Evolutionary conservation across 1,139 yeast species (phyloP).

Genomic region (Debaryomyces fabryi): DNA sequence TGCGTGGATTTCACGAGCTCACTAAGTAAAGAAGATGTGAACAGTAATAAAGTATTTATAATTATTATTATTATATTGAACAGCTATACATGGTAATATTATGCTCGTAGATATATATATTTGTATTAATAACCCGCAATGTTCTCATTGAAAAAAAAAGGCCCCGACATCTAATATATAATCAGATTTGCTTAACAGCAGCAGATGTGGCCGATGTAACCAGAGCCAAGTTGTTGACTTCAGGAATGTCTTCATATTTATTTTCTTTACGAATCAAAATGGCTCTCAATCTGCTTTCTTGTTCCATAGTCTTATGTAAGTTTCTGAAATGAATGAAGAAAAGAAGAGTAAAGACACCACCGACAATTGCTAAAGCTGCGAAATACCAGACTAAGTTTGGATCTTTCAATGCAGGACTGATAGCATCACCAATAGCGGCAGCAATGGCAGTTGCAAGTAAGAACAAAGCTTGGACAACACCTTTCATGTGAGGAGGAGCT

Average conservation of each 20-base stretch:
- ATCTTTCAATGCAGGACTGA: conserved; percentile 55
- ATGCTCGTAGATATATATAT: background rate
- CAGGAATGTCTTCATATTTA: conserved; percentile 5
- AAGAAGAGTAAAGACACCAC: conserved; percentile 41
- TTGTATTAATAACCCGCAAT: background rate
- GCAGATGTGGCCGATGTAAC: conserved; percentile 27
- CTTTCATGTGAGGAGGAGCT: conserved; percentile 68
- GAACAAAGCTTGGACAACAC: conserved; percentile 68
- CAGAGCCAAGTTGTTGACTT: conserved; percentile 21
- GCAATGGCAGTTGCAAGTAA: conserved; percentile 61
- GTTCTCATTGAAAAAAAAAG: background rate
- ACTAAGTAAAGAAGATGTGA: background rate
- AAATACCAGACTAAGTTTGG: conserved; percentile 61
- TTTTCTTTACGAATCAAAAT: conserved; percentile 4
- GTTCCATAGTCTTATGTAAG: conserved; percentile 54
- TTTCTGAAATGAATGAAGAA: conserved; percentile 54
- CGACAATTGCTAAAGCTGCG: conserved; percentile 52
- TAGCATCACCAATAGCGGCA: conserved; percentile 60
- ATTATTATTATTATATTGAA: background rate
- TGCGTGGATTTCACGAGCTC: background rate
- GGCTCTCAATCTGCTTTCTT: conserved; percentile 37
- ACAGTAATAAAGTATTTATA: background rate
- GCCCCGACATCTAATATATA: background rate
- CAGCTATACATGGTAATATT: background rate
- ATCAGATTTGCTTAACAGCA: conserved; percentile 19